Evolutionary conservation across 2,329 filamentous ascomycete genomes (phyloP), one percentile per base, ranked within the genome.

Genomic region (Penicillium vulpinum): DNA sequence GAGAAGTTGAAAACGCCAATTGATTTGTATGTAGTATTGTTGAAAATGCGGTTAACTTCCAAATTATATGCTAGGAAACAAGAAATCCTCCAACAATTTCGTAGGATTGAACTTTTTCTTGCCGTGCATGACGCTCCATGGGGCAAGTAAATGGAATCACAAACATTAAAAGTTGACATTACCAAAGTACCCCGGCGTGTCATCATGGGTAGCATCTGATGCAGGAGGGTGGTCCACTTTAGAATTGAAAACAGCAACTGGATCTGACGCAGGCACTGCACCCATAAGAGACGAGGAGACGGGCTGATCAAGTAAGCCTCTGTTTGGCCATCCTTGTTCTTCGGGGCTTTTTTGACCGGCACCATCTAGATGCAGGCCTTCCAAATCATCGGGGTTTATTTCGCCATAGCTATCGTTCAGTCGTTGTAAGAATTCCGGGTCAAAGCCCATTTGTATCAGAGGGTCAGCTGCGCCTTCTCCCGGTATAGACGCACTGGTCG

Each of bases 391-490:
- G 26, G 69, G 59, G 22, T 70, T 64, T 38, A 75, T 54, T 31
- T 72, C 68, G n/a, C 67, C 70, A 55, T 74, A 73, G 36, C 64
- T 66, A 28, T 71, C 64, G 33, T 72, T 73, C 33, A 75, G 54
- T 49, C 68, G 69, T 51, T 74, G 73, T 55, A 77, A 56, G 45
- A 75, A 73, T 15, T 70, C 69, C 6, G 71, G 70, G 28, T 77
- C 74, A 48, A 75, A 76, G 6, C 72, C 73, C 67, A 75, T 73
- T 54, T 73, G 71, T 38, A 71, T 65, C 38, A 75, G 66, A 3
- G 72, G 68, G 49, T 76, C 73, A 54, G 64, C 57, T 26, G 68
- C 60, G 28, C 60, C 62, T 38, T 61, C 69, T 10, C 65, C 58
- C n/a, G 70, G 70, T 26, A 70, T 67, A 15, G 73, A 73, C 9